Percentiles rank a stretch among this genome's conserved stretches.
phyloP scores from a whole-genome alignment of 805 yeast species.

The Wickerhamomyces canadensis region DNA sequence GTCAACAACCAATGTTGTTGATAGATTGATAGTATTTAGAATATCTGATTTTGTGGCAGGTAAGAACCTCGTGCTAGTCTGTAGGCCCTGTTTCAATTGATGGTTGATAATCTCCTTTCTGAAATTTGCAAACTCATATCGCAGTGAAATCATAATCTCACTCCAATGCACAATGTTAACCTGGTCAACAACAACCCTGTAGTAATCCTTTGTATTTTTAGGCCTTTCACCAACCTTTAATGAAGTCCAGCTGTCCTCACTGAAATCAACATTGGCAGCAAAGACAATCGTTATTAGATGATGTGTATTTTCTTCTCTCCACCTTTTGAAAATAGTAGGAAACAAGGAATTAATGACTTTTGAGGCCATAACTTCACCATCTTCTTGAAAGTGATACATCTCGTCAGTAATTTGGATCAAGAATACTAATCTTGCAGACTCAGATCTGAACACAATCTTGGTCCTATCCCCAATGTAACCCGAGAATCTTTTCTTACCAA shows the following conservation, averaged over 20 bases:
- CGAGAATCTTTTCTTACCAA: conserved; percentile 67
- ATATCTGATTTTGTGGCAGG: conserved; percentile 90
- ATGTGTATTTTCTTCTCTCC: conserved; percentile 84
- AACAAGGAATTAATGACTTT: conserved; percentile 87
- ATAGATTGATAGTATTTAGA: conserved; percentile 81
- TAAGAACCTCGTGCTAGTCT: conserved; percentile 43
- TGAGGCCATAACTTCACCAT: conserved; percentile 91
- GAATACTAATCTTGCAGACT: conserved; percentile 78
- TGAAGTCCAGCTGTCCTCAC: conserved; percentile 45
- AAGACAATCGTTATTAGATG: conserved; percentile 91
- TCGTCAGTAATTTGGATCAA: conserved; percentile 87
- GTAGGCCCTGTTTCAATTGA: conserved; percentile 32
- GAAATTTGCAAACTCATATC: conserved; percentile 81
- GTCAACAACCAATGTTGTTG: conserved; percentile 69
- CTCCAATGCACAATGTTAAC: conserved; percentile 87
- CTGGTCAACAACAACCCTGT: conserved; percentile 92
- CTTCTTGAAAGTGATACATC: conserved; percentile 98
- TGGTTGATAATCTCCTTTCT: conserved; percentile 61
- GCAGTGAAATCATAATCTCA: conserved; percentile 79
- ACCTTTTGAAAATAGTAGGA: conserved; percentile 81
- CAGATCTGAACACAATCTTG: conserved; percentile 82
- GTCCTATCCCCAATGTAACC: conserved; percentile 74
- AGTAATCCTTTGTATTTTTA: conserved; percentile 67
- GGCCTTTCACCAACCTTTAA: conserved; percentile 69
- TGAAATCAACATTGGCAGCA: conserved; percentile 63